Evolutionary conservation across 208 protist genomes (phyloP).

Genomic region (Crithidia thermophila): DNA sequence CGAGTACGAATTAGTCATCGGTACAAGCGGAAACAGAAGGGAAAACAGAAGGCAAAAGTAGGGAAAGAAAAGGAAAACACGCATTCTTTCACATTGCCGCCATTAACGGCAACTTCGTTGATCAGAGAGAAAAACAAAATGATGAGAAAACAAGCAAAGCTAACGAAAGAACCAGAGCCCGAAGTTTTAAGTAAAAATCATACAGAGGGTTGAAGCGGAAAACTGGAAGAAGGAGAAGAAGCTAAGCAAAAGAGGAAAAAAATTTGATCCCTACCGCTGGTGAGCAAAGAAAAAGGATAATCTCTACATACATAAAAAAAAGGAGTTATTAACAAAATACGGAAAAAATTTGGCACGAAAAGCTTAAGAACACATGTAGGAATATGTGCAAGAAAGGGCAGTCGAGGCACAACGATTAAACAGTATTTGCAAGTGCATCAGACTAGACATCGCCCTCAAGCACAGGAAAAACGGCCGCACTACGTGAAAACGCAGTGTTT

Average conservation of each 20-base stretch:
- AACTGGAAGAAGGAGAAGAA: background rate
- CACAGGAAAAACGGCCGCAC: too few species aligned
- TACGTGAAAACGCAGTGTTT: too few species aligned
- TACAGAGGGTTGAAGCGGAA: background rate
- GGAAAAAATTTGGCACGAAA: too few species aligned
- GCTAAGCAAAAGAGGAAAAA: background rate
- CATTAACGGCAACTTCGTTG: background rate
- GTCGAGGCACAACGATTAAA: too few species aligned
- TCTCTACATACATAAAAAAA: background rate
- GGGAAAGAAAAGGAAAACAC: background rate
- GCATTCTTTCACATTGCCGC: too few species aligned
- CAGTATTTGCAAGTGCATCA: too few species aligned
- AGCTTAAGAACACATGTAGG: too few species aligned
- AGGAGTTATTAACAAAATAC: constrained; percentile 2
- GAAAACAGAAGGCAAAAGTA: background rate
- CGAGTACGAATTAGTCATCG: too few species aligned
- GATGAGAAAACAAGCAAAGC: background rate
- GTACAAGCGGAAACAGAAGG: background rate
- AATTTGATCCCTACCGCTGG: too few species aligned
- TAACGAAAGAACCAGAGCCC: background rate
- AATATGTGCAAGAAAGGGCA: too few species aligned
- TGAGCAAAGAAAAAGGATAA: background rate
- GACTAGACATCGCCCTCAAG: too few species aligned
- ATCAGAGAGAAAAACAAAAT: background rate
- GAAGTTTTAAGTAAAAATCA: background rate